Conservation (phyloP, 192 early-diverging fungal species). For the Backusella macrospora region DNA sequence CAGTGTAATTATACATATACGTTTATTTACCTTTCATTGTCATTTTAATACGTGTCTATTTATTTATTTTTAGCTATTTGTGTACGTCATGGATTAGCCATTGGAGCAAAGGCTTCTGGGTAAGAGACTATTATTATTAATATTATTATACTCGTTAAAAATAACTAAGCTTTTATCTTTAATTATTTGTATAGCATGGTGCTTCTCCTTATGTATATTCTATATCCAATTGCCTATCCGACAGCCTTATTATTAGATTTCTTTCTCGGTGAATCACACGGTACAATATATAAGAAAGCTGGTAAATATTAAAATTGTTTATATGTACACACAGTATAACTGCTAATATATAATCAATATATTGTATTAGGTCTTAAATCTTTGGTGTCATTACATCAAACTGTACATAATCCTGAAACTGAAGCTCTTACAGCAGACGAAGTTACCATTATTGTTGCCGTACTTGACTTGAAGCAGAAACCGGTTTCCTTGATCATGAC, state of each 20-base stretch:
- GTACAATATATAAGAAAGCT: conserved; percentile 83
- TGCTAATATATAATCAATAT: background rate
- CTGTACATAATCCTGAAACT: conserved; percentile 48
- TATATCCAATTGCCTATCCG: conserved; percentile 80
- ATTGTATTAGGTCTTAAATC: conserved; percentile 64
- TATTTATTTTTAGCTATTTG: conserved; percentile 65
- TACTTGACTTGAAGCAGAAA: conserved; percentile 74
- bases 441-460: conserved; percentile 75
- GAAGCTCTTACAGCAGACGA: conserved; percentile 75
- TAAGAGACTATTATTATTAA: conserved; percentile 9
- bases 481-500: conserved; percentile 68
- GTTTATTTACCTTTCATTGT: background rate
- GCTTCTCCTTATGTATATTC: conserved; percentile 62
- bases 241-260: conserved; percentile 86
- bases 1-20: conserved; percentile 49
- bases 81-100: conserved; percentile 84
- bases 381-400: conserved; percentile 72
- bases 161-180: background rate
- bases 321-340: too few relatives aligned
- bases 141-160: too few relatives aligned
- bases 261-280: conserved; percentile 82
- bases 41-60: background rate
- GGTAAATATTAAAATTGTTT: conserved; percentile 35
- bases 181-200: conserved; percentile 48
- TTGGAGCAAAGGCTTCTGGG: conserved; percentile 89